Evolutionary conservation across 768 basidiomycete genomes (phyloP).

Genomic region (Dacryopinax spathularia): DNA sequence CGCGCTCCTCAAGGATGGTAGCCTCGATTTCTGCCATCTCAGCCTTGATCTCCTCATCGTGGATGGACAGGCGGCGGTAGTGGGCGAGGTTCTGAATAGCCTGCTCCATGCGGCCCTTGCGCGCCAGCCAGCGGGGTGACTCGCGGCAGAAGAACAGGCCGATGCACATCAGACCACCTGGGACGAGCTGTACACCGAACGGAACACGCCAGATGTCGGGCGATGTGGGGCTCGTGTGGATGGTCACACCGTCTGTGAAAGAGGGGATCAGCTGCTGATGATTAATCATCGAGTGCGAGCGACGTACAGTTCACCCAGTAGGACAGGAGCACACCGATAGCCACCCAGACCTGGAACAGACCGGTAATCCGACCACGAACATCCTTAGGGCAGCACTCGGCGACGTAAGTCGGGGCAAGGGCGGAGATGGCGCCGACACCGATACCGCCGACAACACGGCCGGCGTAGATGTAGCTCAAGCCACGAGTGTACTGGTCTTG

Average conservation of each 20-base stretch:
- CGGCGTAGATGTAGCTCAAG: slow-evolving; percentile 58
- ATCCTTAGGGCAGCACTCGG: slow-evolving; percentile 75
- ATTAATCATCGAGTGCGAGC: not conserved
- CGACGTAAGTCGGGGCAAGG: slow-evolving; percentile 75
- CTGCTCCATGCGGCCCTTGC: slow-evolving; percentile 22
- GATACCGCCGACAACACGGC: slow-evolving; percentile 64
- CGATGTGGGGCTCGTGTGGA: slow-evolving; percentile 6
- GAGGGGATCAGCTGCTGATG: not conserved
- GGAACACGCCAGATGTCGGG: slow-evolving; percentile 16
- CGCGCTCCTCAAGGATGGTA: slow-evolving; percentile 58
- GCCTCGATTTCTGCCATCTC: slow-evolving; percentile 57
- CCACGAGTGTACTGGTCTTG: slow-evolving; percentile 34
- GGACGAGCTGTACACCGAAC: slow-evolving; percentile 24
- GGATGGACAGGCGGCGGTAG: slow-evolving; percentile 23
- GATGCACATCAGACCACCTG: slow-evolving; percentile 25
- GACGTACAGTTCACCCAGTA: slow-evolving; percentile 65
- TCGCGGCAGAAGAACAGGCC: slow-evolving; percentile 15
- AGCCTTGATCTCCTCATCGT: slow-evolving; percentile 22
- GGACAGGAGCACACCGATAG: slow-evolving; percentile 70
- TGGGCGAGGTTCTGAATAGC: slow-evolving; percentile 36
- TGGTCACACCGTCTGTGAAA: slow-evolving; percentile 10
- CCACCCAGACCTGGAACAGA: slow-evolving; percentile 76
- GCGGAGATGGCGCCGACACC: slow-evolving; percentile 71
- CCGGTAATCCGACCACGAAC: slow-evolving; percentile 78
- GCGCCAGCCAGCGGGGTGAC: slow-evolving; percentile 26